A percentile compares a stretch with the other conserved stretches of the same genome.
Conservation (phyloP, 164 flowering plant species). For the Aristolochia californica region DNA sequence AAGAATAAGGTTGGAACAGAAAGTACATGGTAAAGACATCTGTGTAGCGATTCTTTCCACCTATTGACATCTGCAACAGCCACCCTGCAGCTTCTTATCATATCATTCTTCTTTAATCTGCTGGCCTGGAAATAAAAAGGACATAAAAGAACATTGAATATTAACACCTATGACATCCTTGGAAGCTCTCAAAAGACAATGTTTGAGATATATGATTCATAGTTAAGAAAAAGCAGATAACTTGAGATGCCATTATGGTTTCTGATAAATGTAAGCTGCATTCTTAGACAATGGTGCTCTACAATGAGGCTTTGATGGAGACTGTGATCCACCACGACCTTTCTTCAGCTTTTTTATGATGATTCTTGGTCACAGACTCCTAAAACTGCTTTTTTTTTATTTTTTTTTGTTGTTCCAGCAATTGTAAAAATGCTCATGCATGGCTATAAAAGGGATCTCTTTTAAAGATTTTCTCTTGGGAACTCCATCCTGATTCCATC, state of each 20-base stretch:
- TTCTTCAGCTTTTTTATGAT: too few species aligned
- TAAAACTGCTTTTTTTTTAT: too few species aligned
- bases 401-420: too few species aligned
- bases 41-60: slow-evolving; percentile 62
- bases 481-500: too few species aligned
- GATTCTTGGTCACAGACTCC: too few species aligned
- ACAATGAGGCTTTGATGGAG: too few species aligned
- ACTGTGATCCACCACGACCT: too few species aligned
- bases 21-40: slow-evolving; percentile 73
- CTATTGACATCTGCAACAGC: slow-evolving; percentile 48
- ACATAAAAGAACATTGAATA: neutral
- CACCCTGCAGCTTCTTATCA: slow-evolving; percentile 43
- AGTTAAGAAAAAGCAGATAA: neutral
- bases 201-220: neutral
- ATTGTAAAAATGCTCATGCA: too few species aligned
- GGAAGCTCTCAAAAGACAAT: neutral
- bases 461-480: too few species aligned
- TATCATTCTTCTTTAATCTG: slow-evolving; percentile 38
- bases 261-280: neutral
- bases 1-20: neutral
- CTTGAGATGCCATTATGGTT: slow-evolving; percentile 1
- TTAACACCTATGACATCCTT: neutral
- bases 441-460: too few species aligned
- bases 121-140: slow-evolving; percentile 29
- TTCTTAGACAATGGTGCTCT: neutral